Base-by-base conservation (phyloP, 371 early-diverging fungal species). In the Apophysomyces elegans region DNA sequence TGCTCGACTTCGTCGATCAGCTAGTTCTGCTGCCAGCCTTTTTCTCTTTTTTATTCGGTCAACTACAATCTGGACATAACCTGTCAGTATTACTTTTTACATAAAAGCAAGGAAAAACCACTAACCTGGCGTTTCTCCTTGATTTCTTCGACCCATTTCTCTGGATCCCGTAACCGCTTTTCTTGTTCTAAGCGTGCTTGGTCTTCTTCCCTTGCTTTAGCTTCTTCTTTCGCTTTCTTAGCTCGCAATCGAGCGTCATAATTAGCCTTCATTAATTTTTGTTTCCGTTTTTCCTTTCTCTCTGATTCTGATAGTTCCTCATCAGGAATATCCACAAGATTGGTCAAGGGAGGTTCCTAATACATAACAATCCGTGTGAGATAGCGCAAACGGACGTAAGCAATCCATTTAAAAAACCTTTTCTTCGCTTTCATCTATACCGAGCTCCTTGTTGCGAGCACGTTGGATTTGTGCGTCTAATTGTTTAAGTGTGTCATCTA, bases 1-100 rank as follows among this genome's bases (percentile, higher is more conserved):
- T 9, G 94, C 94, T 43, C 91, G 90, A 71, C 93, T 93, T 43
- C 93, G 84, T 37, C 96, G 87, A 77, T 96, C 95, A 9, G 88
- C 82, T 12, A 96, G 82, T 65, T 95, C 92, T 41, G 88, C 83
- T 12, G 90, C 88, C 43, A 84, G 74, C n/a, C 88, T 81, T 60
- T 86, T 84, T 60, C 88, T 77, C 16, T 81, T 79, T 63, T 86
- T 85, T 36, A 93, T 86, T 61, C 84, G 79, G 21, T 91, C 90
- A 14, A 89, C 68, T 18, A 92, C 76, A 1, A 63, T 72, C 76
- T 32, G 1, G 26, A 32, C 18, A 37, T 13, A 8, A 9, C 37
- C 16, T 11, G 5, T 54, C 4, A 56, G 26, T 26, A 3, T 3
- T 35, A 32, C 39, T 13, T 12, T 21, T 21, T 12, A 41, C 1